phyloP scores from a whole-genome alignment of 345 rosid genomes.

The Euphorbia peplus region DNA sequence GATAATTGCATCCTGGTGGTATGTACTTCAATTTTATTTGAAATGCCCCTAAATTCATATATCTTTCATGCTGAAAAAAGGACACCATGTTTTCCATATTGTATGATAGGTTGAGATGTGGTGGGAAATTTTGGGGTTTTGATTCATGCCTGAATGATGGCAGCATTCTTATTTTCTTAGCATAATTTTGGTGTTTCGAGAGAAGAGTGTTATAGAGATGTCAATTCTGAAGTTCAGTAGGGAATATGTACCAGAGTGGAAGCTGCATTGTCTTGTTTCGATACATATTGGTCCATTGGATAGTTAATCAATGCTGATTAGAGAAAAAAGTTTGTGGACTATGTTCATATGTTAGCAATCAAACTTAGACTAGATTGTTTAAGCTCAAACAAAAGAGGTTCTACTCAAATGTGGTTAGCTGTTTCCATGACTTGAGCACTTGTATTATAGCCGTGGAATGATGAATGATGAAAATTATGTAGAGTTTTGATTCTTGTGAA shows the following conservation, averaged over 20 bases:
- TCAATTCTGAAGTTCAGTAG: neutral
- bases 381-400: neutral
- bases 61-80: neutral
- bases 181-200: neutral
- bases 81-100: neutral
- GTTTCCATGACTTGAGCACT: neutral
- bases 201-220: neutral
- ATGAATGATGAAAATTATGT: neutral
- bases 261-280: conserved; percentile 12
- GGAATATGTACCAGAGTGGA: neutral
- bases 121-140: neutral
- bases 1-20: neutral
- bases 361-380: neutral
- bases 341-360: neutral
- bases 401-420: neutral
- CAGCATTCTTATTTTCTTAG: neutral
- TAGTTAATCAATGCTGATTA: no score
- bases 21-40: neutral
- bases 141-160: neutral
- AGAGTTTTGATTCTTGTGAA: neutral
- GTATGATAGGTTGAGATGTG: neutral
- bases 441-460: neutral
- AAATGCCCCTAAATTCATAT: neutral
- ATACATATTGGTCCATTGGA: no score
- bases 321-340: no score